phyloP scores from a whole-genome alignment of 345 rosid genomes.

The Aquilaria malaccensis region DNA sequence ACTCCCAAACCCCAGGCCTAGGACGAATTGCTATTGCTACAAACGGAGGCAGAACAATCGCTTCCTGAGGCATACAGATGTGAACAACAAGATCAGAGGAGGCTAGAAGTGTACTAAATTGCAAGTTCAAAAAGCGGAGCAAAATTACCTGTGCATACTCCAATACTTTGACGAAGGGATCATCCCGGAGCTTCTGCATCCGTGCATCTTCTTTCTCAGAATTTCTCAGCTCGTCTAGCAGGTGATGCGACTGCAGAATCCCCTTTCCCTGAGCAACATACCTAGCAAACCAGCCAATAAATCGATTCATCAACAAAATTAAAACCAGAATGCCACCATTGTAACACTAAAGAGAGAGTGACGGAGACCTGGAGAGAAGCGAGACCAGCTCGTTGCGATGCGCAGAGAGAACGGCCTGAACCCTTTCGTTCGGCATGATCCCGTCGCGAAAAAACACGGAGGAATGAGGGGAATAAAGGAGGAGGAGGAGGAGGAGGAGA shows the following conservation, averaged over 20 bases:
- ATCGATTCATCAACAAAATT: too few species aligned
- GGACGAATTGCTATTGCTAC: constrained; percentile 95
- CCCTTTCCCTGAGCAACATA: constrained; percentile 93
- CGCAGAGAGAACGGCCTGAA: constrained; percentile 34
- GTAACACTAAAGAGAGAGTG: not conserved
- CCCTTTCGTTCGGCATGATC: too few species aligned
- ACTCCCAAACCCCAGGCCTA: constrained; percentile 99
- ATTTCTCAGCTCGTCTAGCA: constrained; percentile 87
- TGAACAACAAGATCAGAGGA: too few species aligned
- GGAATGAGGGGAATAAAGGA: too few species aligned
- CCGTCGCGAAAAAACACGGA: too few species aligned
- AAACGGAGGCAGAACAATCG: constrained; percentile 85
- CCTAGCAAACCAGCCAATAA: constrained; percentile 29
- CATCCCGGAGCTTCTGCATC: constrained; percentile 21
- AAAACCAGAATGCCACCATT: too few species aligned
- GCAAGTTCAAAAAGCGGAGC: too few species aligned
- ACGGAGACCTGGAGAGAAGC: constrained; percentile 77
- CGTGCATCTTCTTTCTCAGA: constrained; percentile 48
- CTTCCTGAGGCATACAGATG: constrained; percentile 46
- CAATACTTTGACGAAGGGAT: too few species aligned
- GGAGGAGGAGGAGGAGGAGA: too few species aligned
- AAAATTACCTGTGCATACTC: too few species aligned
- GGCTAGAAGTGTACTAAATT: too few species aligned
- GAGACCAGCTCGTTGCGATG: constrained; percentile 91
- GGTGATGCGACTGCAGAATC: constrained; percentile 75